Conservation (phyloP, 345 rosid species). For the Raphanus sativus region DNA sequence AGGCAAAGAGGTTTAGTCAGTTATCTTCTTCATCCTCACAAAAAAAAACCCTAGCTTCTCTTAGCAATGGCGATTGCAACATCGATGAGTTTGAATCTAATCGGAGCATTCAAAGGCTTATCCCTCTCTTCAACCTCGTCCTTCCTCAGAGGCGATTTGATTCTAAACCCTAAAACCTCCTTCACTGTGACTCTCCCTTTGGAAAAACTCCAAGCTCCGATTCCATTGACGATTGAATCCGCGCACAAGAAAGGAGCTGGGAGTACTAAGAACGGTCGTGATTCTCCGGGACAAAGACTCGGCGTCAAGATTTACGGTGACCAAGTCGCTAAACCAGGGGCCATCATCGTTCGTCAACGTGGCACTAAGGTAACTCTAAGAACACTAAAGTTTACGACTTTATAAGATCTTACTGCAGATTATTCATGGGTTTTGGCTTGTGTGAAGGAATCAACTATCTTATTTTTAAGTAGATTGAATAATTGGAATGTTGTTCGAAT, state of each 20-base stretch:
- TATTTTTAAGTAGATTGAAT: not conserved
- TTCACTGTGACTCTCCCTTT: conserved; percentile 44
- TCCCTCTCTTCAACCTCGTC: conserved; percentile 61
- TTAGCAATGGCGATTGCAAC: conserved; percentile 43
- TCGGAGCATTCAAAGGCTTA: conserved; percentile 64
- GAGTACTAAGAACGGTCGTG: conserved; percentile 99
- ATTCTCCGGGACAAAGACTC: conserved; percentile 80
- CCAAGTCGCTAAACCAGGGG: conserved; percentile 89
- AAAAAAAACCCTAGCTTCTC: conserved; percentile 24
- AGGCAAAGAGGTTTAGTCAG: not conserved
- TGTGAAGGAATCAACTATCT: not conserved
- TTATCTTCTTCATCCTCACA: conserved; percentile 2
- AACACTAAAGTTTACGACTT: not conserved
- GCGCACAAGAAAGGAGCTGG: conserved; percentile 99
- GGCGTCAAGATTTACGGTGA: conserved; percentile 94
- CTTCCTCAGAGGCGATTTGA: conserved; percentile 56
- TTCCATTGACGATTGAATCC: conserved; percentile 68
- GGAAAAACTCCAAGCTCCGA: conserved; percentile 38
- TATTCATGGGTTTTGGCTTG: not conserved
- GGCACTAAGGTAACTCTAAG: conserved; percentile 75
- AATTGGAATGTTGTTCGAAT: not conserved
- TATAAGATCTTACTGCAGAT: not conserved
- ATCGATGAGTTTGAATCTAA: conserved; percentile 53
- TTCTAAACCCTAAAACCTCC: conserved; percentile 31
- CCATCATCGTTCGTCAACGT: conserved; percentile 91